A percentile compares a stretch with the other conserved stretches of the same genome.
These are phyloP conservation scores for Alternaria sp. DNA, from an alignment of 2,329 filamentous ascomycete genomes.

Conservation along the genomic window DNA sequence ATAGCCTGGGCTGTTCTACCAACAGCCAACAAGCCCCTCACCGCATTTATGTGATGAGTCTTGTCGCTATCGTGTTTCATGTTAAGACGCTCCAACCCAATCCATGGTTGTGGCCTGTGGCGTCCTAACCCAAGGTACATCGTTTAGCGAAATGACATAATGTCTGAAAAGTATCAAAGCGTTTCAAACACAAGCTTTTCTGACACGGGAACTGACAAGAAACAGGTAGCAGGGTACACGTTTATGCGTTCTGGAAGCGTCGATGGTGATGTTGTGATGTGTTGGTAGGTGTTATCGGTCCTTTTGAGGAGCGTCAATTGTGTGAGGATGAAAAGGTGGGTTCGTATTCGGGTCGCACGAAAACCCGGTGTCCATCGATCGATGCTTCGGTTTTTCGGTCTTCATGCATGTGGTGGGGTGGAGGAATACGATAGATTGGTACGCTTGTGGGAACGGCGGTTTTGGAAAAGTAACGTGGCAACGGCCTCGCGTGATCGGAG, in stretches of 20 bases:
- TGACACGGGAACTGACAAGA: background rate
- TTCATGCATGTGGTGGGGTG: slow-evolving; percentile 3
- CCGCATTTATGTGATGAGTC: background rate
- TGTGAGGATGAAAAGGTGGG: background rate
- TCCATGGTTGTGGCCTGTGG: background rate
- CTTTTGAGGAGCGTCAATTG: background rate
- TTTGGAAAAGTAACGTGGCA: slow-evolving; percentile 3
- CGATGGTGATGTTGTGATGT: background rate
- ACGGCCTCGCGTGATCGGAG: background rate
- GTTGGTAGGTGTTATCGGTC: background rate
- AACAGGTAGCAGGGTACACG: slow-evolving; percentile 1
- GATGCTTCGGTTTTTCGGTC: background rate
- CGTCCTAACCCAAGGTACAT: background rate
- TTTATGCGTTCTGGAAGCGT: slow-evolving; percentile 6
- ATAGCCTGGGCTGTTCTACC: background rate
- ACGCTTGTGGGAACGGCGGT: background rate
- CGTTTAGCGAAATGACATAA: background rate
- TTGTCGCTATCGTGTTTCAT: background rate
- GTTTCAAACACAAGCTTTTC: slow-evolving; percentile 6
- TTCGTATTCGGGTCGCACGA: background rate
- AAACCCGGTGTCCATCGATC: background rate
- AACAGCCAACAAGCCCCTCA: background rate
- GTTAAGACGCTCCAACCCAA: background rate
- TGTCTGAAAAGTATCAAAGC: background rate
- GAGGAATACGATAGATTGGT: background rate